Base-by-base conservation (phyloP, 495 filamentous ascomycete genomes). In the Aspergillus bertholletiae region DNA sequence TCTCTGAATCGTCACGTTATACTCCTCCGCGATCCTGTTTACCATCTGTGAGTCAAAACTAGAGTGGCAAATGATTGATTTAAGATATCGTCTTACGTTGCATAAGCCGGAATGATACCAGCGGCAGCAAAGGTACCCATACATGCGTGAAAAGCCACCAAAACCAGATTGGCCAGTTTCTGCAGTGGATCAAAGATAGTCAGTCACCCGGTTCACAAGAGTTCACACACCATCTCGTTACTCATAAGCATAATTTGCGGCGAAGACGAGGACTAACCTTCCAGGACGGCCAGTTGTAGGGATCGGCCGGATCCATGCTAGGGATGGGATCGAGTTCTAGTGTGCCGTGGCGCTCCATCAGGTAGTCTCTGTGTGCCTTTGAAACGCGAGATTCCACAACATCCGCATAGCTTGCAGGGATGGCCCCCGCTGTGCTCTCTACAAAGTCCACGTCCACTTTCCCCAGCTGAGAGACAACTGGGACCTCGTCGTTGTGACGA, bases 71-170 rank as follows among this genome's bases (percentile, higher is more conserved):
- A 15, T n/a, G 13, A 6, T 15, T 37, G 13, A 24, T 47, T 18
- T 39, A 2, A 26, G 21, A 18, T 48, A 30, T 21, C 41, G 5
- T 15, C 43, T 22, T 35, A 55, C 53, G 43, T 55, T 34, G 17
- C 30, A 65, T 75, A 83, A 27, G 78, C 78, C 1, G 80, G 77
- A 43, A 81, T 80, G 50, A 82, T 80, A 27, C 53, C 65, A 0
- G 79, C 74, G 4, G 81, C 81, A 26, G 67, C 79, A 63, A 84
- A 82, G 23, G 81, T 83, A 18, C 74, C 69, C 77, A 83, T 82
- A 53, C 70, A 74, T 7, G 79, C 80, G 52, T 83, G 79, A 55
- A 82, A 80, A 0, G 78, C 74, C 17, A 83, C 75, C 41, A 83
- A 68, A 30, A 79, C 34, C 2, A 84, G 68, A 57, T 84, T 82